Evolutionary conservation across 176 grass and related monocot genomes (phyloP), one percentile per base, ranked within the genome.

Genomic region (Bonia amplexicaulis): DNA sequence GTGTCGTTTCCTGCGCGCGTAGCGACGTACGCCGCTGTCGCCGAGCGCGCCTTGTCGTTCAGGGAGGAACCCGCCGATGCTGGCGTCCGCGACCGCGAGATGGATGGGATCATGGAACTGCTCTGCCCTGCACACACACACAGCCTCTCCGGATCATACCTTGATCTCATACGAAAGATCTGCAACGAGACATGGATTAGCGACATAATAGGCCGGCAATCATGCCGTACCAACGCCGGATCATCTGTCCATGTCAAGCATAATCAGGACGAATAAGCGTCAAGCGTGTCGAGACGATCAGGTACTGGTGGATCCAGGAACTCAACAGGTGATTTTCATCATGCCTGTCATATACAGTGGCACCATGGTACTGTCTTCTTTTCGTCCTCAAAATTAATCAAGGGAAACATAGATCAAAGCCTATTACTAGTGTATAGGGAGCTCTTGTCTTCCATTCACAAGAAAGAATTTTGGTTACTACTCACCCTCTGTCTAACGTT

Each of bases 241-340:
- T 44, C 73, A 40, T 65, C 14, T 15, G 49, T 23, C 49, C 42
- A 58, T 17, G 70, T 69, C 61, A 27, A 65, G 41, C 40, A 72
- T 59, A 27, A 86, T 78, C 62, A 4, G 25, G 20, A 31, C n/a
- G 20, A 66, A 46, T 46, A 76, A 69, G 27, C 71, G 78, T 48
- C 84, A 54, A 22, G 73, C 73, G 7, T 66, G 73, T 83, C 47
- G 12, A 9, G 83, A 40, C 46, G 78, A 86, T 45, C 1, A n/a
- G 62, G 22, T 20, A 45, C 63, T 33, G 40, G 12, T 44, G 62
- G 35, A 57, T 45, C 5, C 73, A 79, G 60, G 6, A 35, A 31
- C 20, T 12, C 16, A 22, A 51, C 61, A 2, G 46, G 29, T 49
- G 66, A 31, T 59, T 82, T 58, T 76, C 33, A 8, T 69, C 19